Conservation (phyloP, 352 stramenopile species). For the Globisporangium ultimum region DNA sequence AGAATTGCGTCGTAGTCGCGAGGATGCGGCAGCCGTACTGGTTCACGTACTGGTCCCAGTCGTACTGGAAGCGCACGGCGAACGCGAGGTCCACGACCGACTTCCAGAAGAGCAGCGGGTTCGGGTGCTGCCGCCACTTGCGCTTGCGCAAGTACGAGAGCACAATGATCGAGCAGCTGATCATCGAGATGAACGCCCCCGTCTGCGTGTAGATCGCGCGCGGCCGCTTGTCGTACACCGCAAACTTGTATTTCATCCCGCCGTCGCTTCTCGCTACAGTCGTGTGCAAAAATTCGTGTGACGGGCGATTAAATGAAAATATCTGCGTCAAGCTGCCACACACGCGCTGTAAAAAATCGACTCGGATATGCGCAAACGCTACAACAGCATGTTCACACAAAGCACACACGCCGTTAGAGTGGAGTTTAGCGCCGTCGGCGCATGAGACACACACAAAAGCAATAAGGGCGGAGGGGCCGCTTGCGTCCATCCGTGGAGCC, state of each 20-base stretch:
- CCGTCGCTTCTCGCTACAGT: background rate
- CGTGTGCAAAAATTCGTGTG: background rate
- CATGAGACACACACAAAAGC: no score
- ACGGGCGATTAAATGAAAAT: no score
- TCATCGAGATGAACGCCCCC: constrained; percentile 67
- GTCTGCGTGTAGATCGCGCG: constrained; percentile 54
- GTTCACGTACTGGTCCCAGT: constrained; percentile 58
- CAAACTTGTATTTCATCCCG: constrained; percentile 17
- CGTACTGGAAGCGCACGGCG: constrained; percentile 68
- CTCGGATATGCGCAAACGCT: no score
- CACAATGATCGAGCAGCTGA: constrained; percentile 74
- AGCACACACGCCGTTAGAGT: no score
- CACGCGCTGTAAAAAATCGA: no score
- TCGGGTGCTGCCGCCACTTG: constrained; percentile 79
- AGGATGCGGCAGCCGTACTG: constrained; percentile 46
- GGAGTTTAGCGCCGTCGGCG: no score
- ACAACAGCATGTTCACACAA: no score
- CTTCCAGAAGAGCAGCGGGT: constrained; percentile 83
- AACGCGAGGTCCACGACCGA: constrained; percentile 69
- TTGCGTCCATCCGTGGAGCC: no score
- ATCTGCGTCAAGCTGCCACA: no score
- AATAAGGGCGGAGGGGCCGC: no score
- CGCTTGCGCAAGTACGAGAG: constrained; percentile 58
- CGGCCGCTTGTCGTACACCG: constrained; percentile 24
- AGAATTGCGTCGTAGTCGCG: constrained; percentile 70